These are phyloP conservation scores for Suillus alpinus DNA, from an alignment of 768 basidiomycete genomes.

Conservation along the genomic window DNA sequence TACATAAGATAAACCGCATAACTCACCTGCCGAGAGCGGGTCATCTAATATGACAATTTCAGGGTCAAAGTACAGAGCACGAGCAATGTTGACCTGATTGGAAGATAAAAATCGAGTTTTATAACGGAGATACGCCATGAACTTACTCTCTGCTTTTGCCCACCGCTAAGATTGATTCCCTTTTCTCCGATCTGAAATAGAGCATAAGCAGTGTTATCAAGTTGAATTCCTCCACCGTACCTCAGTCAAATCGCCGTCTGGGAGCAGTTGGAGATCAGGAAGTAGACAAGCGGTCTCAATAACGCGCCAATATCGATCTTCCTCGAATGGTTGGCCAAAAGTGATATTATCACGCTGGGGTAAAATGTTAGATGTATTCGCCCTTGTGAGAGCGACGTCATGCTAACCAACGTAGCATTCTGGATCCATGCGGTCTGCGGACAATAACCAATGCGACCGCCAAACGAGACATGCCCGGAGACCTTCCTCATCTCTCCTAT, in stretches of 20 bases:
- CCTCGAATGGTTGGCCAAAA: conserved; percentile 64
- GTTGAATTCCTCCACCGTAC: conserved; percentile 29
- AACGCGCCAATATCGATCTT: conserved; percentile 63
- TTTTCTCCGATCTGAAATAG: conserved; percentile 61
- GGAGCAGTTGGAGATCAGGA: conserved; percentile 61
- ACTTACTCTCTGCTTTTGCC: conserved; percentile 58
- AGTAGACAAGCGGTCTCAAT: conserved; percentile 57
- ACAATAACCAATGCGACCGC: conserved; percentile 66
- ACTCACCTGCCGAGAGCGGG: conserved; percentile 58
- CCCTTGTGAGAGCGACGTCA: not conserved
- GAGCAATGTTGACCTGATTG: conserved; percentile 60
- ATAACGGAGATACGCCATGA: not conserved
- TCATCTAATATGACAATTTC: conserved; percentile 64
- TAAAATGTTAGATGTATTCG: not conserved
- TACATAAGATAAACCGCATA: not conserved
- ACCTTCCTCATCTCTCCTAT: conserved; percentile 67
- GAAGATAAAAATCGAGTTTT: not conserved
- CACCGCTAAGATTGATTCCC: conserved; percentile 65
- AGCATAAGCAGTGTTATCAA: not conserved
- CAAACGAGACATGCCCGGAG: conserved; percentile 53
- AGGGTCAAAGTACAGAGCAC: conserved; percentile 64
- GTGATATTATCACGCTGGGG: conserved; percentile 60
- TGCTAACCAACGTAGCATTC: conserved; percentile 53
- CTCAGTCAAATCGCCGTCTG: conserved; percentile 73
- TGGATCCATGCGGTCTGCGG: conserved; percentile 79